phyloP scores from a whole-genome alignment of 2,329 filamentous ascomycete genomes.

The Dactylellina haptotyla region DNA sequence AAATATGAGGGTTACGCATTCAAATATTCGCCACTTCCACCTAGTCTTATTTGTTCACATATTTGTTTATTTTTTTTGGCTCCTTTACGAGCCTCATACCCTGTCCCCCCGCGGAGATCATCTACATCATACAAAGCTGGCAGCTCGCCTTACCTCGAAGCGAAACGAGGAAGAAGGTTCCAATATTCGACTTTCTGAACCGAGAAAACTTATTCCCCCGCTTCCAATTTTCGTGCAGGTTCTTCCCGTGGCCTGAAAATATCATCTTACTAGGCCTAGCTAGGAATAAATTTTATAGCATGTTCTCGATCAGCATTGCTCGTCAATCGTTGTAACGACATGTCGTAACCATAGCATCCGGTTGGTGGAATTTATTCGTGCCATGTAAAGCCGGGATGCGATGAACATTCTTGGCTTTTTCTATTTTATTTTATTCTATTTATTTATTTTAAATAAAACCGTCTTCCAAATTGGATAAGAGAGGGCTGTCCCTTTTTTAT shows the following conservation, averaged over 20 bases:
- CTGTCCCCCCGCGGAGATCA: conserved; percentile 10
- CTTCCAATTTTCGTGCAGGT: conserved; percentile 11
- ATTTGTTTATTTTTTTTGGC: too few relatives aligned
- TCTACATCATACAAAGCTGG: conserved; percentile 24
- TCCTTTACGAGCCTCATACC: too few relatives aligned
- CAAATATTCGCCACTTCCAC: too few relatives aligned
- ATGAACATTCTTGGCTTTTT: conserved; percentile 15
- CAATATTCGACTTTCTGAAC: conserved; percentile 15
- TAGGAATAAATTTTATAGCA: too few relatives aligned
- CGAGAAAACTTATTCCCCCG: conserved; percentile 28
- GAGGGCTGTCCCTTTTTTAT: not conserved
- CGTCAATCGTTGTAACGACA: not conserved
- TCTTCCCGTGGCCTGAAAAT: not conserved
- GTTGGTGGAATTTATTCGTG: conserved; percentile 52
- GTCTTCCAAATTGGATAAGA: not conserved
- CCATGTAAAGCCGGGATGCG: too few relatives aligned
- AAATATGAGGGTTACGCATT: too few relatives aligned
- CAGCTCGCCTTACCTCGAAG: conserved; percentile 25
- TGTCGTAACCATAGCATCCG: conserved; percentile 7
- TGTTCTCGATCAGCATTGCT: conserved; percentile 4
- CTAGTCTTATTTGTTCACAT: too few relatives aligned
- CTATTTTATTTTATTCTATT: too few relatives aligned
- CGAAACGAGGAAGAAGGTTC: conserved; percentile 12
- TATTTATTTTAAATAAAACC: too few relatives aligned
- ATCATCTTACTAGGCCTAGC: too few relatives aligned